These are phyloP conservation scores for Podosphaera fusca DNA, from an alignment of 2,329 filamentous ascomycete genomes.

Conservation along the genomic window DNA sequence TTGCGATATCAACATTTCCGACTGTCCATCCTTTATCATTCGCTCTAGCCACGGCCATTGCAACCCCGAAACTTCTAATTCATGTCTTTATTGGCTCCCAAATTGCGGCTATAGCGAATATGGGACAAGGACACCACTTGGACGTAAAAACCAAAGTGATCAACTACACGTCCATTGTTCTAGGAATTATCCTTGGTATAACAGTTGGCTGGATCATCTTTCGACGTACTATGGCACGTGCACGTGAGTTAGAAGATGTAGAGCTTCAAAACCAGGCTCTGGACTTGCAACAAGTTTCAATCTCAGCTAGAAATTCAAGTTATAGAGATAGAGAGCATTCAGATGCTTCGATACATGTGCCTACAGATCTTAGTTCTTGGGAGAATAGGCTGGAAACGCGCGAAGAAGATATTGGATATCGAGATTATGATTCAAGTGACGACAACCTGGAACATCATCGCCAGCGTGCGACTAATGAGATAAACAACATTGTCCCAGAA, in stretches of 20 bases:
- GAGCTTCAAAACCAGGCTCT: constrained; percentile 10
- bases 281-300: neutral
- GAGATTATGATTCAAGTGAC: too few species aligned
- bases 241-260: constrained; percentile 27
- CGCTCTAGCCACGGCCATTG: constrained; percentile 57
- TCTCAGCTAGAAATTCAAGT: constrained; percentile 2
- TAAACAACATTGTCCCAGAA: too few species aligned
- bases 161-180: constrained; percentile 60
- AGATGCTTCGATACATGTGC: constrained; percentile 7
- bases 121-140: constrained; percentile 46
- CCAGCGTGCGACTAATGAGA: too few species aligned
- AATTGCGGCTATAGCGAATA: constrained; percentile 61
- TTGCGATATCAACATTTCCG: constrained; percentile 80
- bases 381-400: constrained; percentile 9
- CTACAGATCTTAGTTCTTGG: constrained; percentile 13
- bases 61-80: constrained; percentile 69
- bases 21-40: constrained; percentile 59
- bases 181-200: constrained; percentile 48
- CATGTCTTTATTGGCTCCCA: constrained; percentile 81
- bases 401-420: constrained; percentile 4
- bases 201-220: constrained; percentile 73
- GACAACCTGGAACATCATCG: too few species aligned
- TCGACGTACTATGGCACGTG: constrained; percentile 39
- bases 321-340: constrained; percentile 9
- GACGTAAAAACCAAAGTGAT: constrained; percentile 51